Conservation (phyloP, 2,329 filamentous ascomycete genomes). For the Talaromyces amestolkiae region DNA sequence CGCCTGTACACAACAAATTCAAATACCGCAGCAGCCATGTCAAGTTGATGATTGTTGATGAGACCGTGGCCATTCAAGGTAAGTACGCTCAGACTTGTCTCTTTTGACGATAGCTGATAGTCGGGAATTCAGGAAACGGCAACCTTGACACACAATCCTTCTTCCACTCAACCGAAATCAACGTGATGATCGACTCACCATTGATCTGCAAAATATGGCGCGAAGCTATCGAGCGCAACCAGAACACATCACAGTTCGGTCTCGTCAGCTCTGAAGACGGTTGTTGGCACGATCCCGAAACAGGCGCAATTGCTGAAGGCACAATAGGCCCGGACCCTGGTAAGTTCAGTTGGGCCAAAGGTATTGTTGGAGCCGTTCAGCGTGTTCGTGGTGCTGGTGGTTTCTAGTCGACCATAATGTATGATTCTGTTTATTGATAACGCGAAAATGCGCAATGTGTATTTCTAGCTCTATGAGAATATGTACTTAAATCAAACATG, state of each 20-base stretch:
- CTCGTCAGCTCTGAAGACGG: constrained; percentile 55
- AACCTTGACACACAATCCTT: constrained; percentile 80
- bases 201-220: constrained; percentile 63
- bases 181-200: constrained; percentile 68
- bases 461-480: background rate
- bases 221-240: constrained; percentile 60
- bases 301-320: constrained; percentile 49
- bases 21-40: constrained; percentile 70
- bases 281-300: constrained; percentile 57
- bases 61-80: constrained; percentile 64
- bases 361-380: constrained; percentile 57
- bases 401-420: constrained; percentile 40
- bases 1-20: constrained; percentile 64
- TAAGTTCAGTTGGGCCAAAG: constrained; percentile 58
- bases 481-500: background rate
- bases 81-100: background rate
- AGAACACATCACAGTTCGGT: constrained; percentile 64
- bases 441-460: background rate
- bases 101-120: background rate
- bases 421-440: background rate
- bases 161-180: constrained; percentile 75
- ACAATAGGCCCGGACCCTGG: constrained; percentile 56
- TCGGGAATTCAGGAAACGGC: constrained; percentile 54
- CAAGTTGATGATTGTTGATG: constrained; percentile 74
- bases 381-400: constrained; percentile 57